phyloP scores from a whole-genome alignment of 139 green algal genomes.

The Coelastrella sp. region DNA sequence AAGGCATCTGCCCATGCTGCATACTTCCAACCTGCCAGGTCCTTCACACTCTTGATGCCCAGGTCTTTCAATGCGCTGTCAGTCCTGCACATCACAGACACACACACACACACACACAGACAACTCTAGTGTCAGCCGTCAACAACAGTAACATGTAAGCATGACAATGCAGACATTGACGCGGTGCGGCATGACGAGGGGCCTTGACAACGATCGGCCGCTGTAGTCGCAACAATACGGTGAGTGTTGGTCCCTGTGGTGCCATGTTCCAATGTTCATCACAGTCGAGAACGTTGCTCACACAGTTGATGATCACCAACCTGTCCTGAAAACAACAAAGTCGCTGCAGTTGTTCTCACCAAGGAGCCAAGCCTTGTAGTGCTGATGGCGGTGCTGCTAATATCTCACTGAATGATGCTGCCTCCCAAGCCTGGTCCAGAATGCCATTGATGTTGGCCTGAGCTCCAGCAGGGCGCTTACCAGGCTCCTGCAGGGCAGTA shows the following conservation, averaged over 20 bases:
- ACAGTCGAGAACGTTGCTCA: too few relatives aligned
- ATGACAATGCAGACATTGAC: too few relatives aligned
- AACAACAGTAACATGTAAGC: too few relatives aligned
- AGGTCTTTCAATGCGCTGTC: slow-evolving; percentile 17
- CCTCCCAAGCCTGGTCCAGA: slow-evolving; percentile 42
- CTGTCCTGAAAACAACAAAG: too few relatives aligned
- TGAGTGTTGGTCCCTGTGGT: too few relatives aligned
- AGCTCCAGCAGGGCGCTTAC: neutral
- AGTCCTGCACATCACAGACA: slow-evolving; percentile 5
- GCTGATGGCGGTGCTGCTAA: slow-evolving; percentile 38
- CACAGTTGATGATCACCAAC: too few relatives aligned
- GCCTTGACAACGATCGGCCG: too few relatives aligned
- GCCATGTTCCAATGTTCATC: too few relatives aligned
- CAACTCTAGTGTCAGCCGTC: neutral
- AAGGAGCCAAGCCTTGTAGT: slow-evolving; percentile 37
- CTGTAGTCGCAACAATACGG: too few relatives aligned
- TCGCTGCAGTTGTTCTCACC: neutral
- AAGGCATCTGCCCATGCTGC: slow-evolving; percentile 41
- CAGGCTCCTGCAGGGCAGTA: slow-evolving; percentile 5
- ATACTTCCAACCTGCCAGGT: slow-evolving; percentile 49
- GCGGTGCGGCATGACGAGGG: too few relatives aligned
- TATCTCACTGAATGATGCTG: neutral
- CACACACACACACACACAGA: neutral
- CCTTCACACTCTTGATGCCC: slow-evolving; percentile 27
- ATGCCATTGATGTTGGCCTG: slow-evolving; percentile 38